Conservation (phyloP, 2,329 filamentous ascomycete genomes). For the Cephalotrichum gorgonifer region DNA sequence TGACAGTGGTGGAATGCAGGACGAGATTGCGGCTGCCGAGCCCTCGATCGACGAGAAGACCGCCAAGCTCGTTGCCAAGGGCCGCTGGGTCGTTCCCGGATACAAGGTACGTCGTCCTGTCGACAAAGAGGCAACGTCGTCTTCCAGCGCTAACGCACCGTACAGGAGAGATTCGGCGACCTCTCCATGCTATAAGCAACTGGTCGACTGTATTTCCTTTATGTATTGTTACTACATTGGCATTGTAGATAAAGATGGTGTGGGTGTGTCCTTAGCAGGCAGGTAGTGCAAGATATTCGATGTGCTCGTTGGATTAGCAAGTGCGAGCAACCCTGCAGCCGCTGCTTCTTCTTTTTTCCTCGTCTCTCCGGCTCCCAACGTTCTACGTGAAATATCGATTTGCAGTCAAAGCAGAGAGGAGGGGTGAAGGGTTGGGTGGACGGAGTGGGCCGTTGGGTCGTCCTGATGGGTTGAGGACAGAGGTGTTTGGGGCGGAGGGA, state of each 20-base stretch:
- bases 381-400: not conserved
- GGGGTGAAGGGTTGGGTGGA: not conserved
- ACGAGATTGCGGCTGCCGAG: slow-evolving; percentile 87
- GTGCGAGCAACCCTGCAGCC: not conserved
- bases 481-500: no score
- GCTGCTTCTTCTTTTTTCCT: not conserved
- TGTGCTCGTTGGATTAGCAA: not conserved
- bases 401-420: not conserved
- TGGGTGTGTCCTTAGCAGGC: not conserved
- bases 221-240: slow-evolving; percentile 46
- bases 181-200: slow-evolving; percentile 77
- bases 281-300: not conserved
- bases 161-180: slow-evolving; percentile 96
- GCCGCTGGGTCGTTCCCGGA: slow-evolving; percentile 94
- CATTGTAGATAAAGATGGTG: slow-evolving; percentile 53
- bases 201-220: slow-evolving; percentile 30
- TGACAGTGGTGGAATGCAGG: slow-evolving; percentile 40
- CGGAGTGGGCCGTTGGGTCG: not conserved
- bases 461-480: no score
- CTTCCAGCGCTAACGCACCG: slow-evolving; percentile 31
- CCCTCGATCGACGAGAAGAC: slow-evolving; percentile 98
- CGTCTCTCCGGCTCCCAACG: no score
- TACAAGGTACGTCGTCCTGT: slow-evolving; percentile 70
- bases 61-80: slow-evolving; percentile 87
- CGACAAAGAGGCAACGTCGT: not conserved